A percentile compares a stretch with the other conserved stretches of the same genome.
Evolutionary conservation across 2,329 filamentous ascomycete species (phyloP).

Genomic region (Colletotrichum tofieldiae): DNA sequence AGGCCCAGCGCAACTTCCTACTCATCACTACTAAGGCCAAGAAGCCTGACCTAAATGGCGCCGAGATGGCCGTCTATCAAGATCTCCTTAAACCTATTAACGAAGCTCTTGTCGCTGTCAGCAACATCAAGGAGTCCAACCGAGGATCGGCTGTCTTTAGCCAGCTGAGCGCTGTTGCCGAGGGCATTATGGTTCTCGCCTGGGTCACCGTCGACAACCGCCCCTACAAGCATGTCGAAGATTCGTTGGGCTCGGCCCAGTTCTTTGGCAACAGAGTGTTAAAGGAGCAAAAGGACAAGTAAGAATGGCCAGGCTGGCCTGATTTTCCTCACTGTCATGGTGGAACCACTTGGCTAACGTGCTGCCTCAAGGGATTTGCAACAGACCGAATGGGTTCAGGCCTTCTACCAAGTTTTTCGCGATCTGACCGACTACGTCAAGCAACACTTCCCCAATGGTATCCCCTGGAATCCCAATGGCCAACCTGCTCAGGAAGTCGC

Average conservation of each 20-base stretch:
- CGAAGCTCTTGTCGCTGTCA: slow-evolving; percentile 83
- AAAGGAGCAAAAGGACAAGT: slow-evolving; percentile 87
- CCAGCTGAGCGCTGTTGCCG: slow-evolving; percentile 88
- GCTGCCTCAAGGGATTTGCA: slow-evolving; percentile 75
- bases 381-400: slow-evolving; percentile 90
- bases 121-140: slow-evolving; percentile 86
- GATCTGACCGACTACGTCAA: slow-evolving; percentile 88
- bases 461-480: slow-evolving; percentile 89
- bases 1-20: slow-evolving; percentile 89
- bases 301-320: slow-evolving; percentile 36
- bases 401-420: slow-evolving; percentile 93
- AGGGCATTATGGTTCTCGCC: slow-evolving; percentile 89
- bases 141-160: slow-evolving; percentile 82
- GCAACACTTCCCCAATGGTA: slow-evolving; percentile 83
- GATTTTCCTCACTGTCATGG: slow-evolving; percentile 6
- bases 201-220: slow-evolving; percentile 91
- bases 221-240: slow-evolving; percentile 88
- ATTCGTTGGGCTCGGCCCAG: slow-evolving; percentile 86
- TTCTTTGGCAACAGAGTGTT: slow-evolving; percentile 96
- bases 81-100: slow-evolving; percentile 91
- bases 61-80: slow-evolving; percentile 77
- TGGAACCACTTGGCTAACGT: slow-evolving; percentile 35
- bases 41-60: slow-evolving; percentile 81
- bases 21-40: slow-evolving; percentile 91
- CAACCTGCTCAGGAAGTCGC: slow-evolving; percentile 79